phyloP scores from a whole-genome alignment of 805 yeast genomes.

The Ogataea neopini region DNA sequence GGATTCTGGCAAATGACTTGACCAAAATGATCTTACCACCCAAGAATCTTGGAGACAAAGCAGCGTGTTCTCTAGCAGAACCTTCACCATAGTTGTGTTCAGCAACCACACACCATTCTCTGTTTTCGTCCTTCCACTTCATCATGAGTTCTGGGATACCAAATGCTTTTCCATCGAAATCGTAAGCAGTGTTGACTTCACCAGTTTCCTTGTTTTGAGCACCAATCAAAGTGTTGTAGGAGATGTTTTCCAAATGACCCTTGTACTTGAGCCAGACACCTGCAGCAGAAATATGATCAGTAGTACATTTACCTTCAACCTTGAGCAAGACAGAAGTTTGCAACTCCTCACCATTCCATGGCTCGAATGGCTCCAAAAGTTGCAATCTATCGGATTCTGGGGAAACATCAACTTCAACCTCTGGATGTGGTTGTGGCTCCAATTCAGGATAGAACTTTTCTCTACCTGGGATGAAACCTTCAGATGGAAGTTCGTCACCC shows the following conservation, averaged over 20 bases:
- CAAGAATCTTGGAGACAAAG: slow-evolving; percentile 89
- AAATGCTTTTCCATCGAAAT: slow-evolving; percentile 72
- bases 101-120: slow-evolving; percentile 94
- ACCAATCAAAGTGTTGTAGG: slow-evolving; percentile 93
- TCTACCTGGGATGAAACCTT: slow-evolving; percentile 88
- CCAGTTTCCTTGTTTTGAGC: slow-evolving; percentile 97
- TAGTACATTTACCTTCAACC: slow-evolving; percentile 97
- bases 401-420: slow-evolving; percentile 54
- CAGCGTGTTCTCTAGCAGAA: slow-evolving; percentile 99
- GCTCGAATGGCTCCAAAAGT: slow-evolving; percentile 80
- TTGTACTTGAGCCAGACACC: slow-evolving; percentile 98
- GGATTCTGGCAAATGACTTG: slow-evolving; percentile 97
- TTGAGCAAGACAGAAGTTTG: slow-evolving; percentile 75
- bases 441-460: slow-evolving; percentile 56
- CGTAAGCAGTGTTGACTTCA: slow-evolving; percentile 88
- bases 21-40: slow-evolving; percentile 89
- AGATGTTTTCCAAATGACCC: slow-evolving; percentile 95
- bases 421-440: slow-evolving; percentile 55
- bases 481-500: slow-evolving; percentile 87
- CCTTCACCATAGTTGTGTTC: slow-evolving; percentile 99
- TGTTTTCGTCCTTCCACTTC: slow-evolving; percentile 82
- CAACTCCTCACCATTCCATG: slow-evolving; percentile 87
- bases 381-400: slow-evolving; percentile 92
- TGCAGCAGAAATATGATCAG: slow-evolving; percentile 98
- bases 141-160: slow-evolving; percentile 96